Percentiles rank a stretch among this genome's conserved stretches.
Conservation (phyloP, 768 basidiomycete species). For the Auricularia cornea region DNA sequence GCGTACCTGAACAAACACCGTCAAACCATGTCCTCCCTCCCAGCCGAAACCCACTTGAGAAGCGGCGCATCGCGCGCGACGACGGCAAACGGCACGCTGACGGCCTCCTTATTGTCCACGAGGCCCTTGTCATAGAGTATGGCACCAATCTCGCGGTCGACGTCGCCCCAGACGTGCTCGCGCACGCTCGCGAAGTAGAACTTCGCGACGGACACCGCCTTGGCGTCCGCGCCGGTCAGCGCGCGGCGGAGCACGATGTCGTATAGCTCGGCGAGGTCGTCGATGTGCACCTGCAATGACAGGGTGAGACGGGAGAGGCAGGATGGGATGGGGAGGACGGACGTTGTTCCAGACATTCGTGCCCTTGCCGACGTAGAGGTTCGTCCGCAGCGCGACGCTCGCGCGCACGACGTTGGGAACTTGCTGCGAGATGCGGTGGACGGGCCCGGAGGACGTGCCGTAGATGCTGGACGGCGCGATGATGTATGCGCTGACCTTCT, state of each 20-base stretch:
- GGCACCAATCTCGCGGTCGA: slow-evolving; percentile 10
- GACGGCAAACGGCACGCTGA: slow-evolving; percentile 5
- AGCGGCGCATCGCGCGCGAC: neutral
- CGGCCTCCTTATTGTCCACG: slow-evolving; percentile 8
- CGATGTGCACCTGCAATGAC: slow-evolving; percentile 15
- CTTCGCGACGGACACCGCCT: slow-evolving; percentile 12
- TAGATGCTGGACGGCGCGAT: slow-evolving; percentile 21
- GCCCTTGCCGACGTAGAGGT: slow-evolving; percentile 16
- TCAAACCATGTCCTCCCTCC: too few relatives aligned
- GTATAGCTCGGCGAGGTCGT: slow-evolving; percentile 18
- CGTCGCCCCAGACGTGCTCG: slow-evolving; percentile 15
- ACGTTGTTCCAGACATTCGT: slow-evolving; percentile 18
- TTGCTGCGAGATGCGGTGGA: slow-evolving; percentile 16
- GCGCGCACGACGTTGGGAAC: slow-evolving; percentile 12
- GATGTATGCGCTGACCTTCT: slow-evolving; percentile 15
- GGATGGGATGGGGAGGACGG: neutral
- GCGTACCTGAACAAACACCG: neutral
- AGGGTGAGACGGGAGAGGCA: neutral
- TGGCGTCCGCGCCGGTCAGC: slow-evolving; percentile 9
- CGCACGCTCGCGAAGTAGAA: slow-evolving; percentile 19
- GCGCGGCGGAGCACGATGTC: slow-evolving; percentile 15
- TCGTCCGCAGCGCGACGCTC: slow-evolving; percentile 11
- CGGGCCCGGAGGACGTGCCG: slow-evolving; percentile 16
- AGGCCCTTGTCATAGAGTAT: slow-evolving; percentile 9
- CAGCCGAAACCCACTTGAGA: neutral